Conservation (phyloP, 2,329 filamentous ascomycete species). For the Dryadomyces quercivorus region DNA sequence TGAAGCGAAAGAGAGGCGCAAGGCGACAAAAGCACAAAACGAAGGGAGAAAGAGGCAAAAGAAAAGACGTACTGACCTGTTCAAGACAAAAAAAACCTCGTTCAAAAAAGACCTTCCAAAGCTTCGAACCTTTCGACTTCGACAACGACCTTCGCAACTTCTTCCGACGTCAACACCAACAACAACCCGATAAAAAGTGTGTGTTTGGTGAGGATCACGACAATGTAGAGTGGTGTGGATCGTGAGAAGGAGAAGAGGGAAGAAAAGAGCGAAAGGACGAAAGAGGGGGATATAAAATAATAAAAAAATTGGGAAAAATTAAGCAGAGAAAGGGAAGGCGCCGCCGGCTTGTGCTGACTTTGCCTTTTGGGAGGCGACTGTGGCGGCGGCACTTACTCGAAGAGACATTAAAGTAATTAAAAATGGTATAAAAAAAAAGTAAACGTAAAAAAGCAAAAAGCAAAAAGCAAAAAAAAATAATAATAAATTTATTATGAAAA, state of each 20-base stretch:
- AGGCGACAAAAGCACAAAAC: neutral
- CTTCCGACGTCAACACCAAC: constrained; percentile 15
- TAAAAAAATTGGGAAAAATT: constrained; percentile 6
- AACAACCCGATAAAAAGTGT: constrained; percentile 11
- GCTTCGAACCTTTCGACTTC: constrained; percentile 10
- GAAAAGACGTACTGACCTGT: neutral
- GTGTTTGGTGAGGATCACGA: constrained; percentile 8
- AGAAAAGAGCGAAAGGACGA: constrained; percentile 11
- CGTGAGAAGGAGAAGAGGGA: constrained; percentile 10
- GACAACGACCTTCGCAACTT: constrained; percentile 13
- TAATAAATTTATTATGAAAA: too few relatives aligned
- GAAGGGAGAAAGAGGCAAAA: neutral
- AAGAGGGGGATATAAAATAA: constrained; percentile 9
- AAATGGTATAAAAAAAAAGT: neutral
- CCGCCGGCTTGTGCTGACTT: neutral
- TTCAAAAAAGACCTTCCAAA: constrained; percentile 3
- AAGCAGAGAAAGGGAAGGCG: constrained; percentile 3
- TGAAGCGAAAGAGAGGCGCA: neutral
- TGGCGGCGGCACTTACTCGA: neutral
- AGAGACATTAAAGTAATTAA: neutral
- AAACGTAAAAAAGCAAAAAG: neutral
- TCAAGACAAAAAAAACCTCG: neutral
- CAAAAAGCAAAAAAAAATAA: neutral
- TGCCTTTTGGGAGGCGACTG: constrained; percentile 5
- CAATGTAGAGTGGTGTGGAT: constrained; percentile 5